phyloP scores from a whole-genome alignment of 2,329 filamentous ascomycete genomes.

The Chaetomiaceae sp. region DNA sequence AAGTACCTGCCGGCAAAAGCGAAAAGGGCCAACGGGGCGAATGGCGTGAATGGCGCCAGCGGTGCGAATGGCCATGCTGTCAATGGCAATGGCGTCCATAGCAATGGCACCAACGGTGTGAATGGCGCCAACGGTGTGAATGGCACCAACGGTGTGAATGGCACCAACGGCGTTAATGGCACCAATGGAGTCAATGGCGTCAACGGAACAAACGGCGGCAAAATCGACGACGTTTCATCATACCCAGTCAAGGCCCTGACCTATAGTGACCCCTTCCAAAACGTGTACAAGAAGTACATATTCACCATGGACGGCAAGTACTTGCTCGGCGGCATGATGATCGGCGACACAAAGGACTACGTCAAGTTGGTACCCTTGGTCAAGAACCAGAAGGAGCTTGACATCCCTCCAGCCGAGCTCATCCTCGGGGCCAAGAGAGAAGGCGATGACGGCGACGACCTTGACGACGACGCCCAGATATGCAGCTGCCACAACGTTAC shows the following conservation, averaged over 20 bases:
- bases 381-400: conserved; percentile 74
- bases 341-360: conserved; percentile 87
- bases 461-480: conserved; percentile 81
- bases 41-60: conserved; percentile 30
- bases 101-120: conserved; percentile 17
- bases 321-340: conserved; percentile 94
- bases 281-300: conserved; percentile 90
- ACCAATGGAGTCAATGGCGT: conserved; percentile 29
- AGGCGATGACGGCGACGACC: conserved; percentile 68
- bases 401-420: conserved; percentile 73
- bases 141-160: conserved; percentile 15
- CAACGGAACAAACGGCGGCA: conserved; percentile 15
- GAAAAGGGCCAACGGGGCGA: conserved; percentile 33
- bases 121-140: conserved; percentile 29
- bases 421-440: conserved; percentile 74
- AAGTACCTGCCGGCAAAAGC: conserved; percentile 59
- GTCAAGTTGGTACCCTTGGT: conserved; percentile 85
- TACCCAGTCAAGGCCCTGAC: conserved; percentile 74
- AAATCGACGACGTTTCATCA: conserved; percentile 32
- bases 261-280: conserved; percentile 82
- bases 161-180: background rate
- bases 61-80: conserved; percentile 26
- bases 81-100: background rate
- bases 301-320: conserved; percentile 89
- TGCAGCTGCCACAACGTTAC: conserved; percentile 92